Base-by-base conservation (phyloP, 805 yeast genomes). In the Candida fluviatilis region DNA sequence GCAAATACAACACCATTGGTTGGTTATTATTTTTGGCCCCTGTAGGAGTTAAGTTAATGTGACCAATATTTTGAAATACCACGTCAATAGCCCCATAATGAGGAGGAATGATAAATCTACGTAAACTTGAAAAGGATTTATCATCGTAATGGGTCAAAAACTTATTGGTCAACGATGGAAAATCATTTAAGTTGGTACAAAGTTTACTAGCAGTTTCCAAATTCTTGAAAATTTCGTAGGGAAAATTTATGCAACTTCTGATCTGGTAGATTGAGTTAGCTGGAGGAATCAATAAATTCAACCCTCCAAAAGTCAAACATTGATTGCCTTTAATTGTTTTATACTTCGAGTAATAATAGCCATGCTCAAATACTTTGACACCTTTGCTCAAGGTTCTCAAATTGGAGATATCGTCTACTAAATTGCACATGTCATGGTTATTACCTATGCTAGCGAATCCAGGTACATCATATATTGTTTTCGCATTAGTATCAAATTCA, bases 51-150 rank as follows among this genome's bases (percentile, higher is more conserved):
- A 84, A 54, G 26, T 77, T 73, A 2, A 84, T 44, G 47, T 71
- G 80, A 0, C 93, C 93, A n/a, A 80, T 53, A 42, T 78, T 79
- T 37, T 75, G 76, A 7, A 84, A 47, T 2, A 84, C 82, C 18
- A 84, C 49, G 49, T 84, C 95, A 7, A 84, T 60, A 4, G 74
- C 54, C 0, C 91, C 91, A 41, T 59, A 64, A 48, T 84, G 84
- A n/a, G 87, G 85, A 0, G 93, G 91, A 3, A 84, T 65, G 2
- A 75, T 64, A 44, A 71, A 80, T 40, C 77, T 60, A n/a, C 41
- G 43, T 12, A 58, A 39, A 18, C 45, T 42, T 2, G 45, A 37
- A 1, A 52, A 58, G 19, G 47, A 43, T 6, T 39, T 31, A 5
- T 40, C 40, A 31, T 24, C 15, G 4, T 34, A 34, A 11, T 19